Evolutionary conservation across 1,139 yeast genomes (phyloP).

Genomic region (Diutina neorugosa): DNA sequence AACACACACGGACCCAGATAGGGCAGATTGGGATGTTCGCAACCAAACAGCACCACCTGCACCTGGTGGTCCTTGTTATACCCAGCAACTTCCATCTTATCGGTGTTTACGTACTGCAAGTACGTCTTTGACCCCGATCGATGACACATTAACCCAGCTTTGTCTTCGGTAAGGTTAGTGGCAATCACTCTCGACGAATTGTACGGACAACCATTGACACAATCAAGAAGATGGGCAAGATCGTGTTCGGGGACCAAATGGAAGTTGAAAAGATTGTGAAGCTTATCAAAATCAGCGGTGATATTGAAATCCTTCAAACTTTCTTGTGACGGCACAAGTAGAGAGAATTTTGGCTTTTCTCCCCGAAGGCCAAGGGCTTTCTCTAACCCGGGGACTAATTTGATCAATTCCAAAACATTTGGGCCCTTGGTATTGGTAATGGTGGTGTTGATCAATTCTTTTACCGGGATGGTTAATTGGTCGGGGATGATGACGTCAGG

Average conservation of each 20-base stretch:
- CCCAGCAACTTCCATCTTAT: slow-evolving; percentile 22
- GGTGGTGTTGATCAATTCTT: slow-evolving; percentile 40
- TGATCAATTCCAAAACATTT: slow-evolving; percentile 37
- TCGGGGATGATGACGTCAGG: slow-evolving; percentile 46
- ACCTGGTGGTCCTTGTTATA: slow-evolving; percentile 55
- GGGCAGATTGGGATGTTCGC: slow-evolving; percentile 31
- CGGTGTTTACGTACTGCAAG: slow-evolving; percentile 17
- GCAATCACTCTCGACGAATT: slow-evolving; percentile 6
- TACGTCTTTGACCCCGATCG: slow-evolving; percentile 26
- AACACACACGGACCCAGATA: slow-evolving; percentile 44
- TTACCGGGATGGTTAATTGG: slow-evolving; percentile 38
- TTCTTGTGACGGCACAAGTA: slow-evolving; percentile 61
- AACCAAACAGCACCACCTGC: slow-evolving; percentile 53
- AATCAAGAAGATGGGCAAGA: slow-evolving; percentile 19
- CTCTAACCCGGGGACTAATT: slow-evolving; percentile 17
- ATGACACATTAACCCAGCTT: slow-evolving; percentile 29
- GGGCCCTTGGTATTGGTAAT: slow-evolving; percentile 20
- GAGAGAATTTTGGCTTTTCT: slow-evolving; percentile 36
- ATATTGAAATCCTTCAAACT: slow-evolving; percentile 44
- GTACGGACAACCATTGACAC: slow-evolving; percentile 10
- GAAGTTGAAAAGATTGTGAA: slow-evolving; percentile 46
- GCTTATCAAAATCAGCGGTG: slow-evolving; percentile 27
- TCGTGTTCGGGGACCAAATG: slow-evolving; percentile 58
- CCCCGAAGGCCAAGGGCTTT: slow-evolving; percentile 13
- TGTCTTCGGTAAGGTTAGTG: slow-evolving; percentile 26